phyloP scores from a whole-genome alignment of 176 grass and related monocot species.

The Carex parvula region DNA sequence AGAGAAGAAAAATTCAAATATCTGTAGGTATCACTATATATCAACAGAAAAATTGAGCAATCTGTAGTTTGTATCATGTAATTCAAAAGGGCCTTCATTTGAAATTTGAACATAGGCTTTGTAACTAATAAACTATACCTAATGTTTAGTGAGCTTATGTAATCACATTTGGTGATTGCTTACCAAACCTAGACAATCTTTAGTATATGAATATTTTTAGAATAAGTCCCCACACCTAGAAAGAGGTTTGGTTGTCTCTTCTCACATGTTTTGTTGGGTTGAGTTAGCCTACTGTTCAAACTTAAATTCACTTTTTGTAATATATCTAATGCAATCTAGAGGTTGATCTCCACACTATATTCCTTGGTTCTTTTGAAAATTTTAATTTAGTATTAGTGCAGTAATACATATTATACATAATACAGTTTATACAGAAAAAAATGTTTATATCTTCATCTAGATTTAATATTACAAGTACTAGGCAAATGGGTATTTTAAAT shows the following conservation, averaged over 20 bases:
- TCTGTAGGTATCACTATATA: too few relatives aligned
- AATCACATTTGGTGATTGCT: background rate
- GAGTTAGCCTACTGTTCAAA: background rate
- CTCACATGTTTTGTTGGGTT: constrained; percentile 31
- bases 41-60: background rate
- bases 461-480: background rate
- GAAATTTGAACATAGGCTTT: background rate
- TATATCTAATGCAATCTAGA: background rate
- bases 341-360: background rate
- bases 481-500: background rate
- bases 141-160: background rate
- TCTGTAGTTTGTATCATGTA: too few relatives aligned
- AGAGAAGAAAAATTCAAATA: background rate
- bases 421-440: background rate
- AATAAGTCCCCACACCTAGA: constrained; percentile 31
- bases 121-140: background rate
- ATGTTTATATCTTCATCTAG: background rate
- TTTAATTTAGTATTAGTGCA: background rate
- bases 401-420: background rate
- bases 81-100: constrained; percentile 4
- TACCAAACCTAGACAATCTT: constrained; percentile 4
- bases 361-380: background rate
- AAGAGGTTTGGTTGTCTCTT: constrained; percentile 31
- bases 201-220: constrained; percentile 3
- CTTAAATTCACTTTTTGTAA: constrained; percentile 3